phyloP scores from a whole-genome alignment of 495 filamentous ascomycete genomes.

The Xylaria castorea region DNA sequence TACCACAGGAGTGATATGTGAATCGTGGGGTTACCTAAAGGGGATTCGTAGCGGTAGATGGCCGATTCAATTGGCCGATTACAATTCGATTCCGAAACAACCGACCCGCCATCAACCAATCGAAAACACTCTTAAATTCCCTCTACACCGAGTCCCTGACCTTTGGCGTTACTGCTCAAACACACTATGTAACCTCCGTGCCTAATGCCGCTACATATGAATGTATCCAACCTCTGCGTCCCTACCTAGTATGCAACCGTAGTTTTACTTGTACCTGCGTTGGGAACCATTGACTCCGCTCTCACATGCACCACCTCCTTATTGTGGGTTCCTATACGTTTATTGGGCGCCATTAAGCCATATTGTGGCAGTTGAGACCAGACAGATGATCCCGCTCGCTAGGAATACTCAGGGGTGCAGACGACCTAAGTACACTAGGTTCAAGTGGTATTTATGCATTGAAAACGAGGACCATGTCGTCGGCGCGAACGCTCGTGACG shows the following conservation, averaged over 20 bases:
- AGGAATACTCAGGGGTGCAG: conserved; percentile 3
- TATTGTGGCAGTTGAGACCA: not conserved
- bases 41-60: not conserved
- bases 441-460: not conserved
- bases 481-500: conserved; percentile 5
- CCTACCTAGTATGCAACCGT: too few relatives aligned
- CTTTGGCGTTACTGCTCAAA: conserved; percentile 11
- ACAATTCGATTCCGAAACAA: conserved; percentile 3
- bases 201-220: too few relatives aligned
- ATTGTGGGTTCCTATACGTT: not conserved
- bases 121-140: not conserved
- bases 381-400: conserved; percentile 1
- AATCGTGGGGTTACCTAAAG: not conserved
- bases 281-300: not conserved
- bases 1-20: conserved; percentile 3
- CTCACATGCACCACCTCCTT: not conserved
- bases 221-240: not conserved
- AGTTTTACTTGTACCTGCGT: conserved; percentile 18
- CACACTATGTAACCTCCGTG: not conserved
- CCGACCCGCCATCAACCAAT: conserved; percentile 10
- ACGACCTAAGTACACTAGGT: not conserved
- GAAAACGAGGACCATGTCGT: not conserved
- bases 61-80: not conserved
- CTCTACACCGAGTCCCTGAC: conserved; percentile 4
- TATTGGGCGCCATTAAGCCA: not conserved